Percentiles rank a stretch among this genome's conserved stretches.
Evolutionary conservation across 2,329 filamentous ascomycete genomes (phyloP).

Genomic region (Nakataea oryzae): DNA sequence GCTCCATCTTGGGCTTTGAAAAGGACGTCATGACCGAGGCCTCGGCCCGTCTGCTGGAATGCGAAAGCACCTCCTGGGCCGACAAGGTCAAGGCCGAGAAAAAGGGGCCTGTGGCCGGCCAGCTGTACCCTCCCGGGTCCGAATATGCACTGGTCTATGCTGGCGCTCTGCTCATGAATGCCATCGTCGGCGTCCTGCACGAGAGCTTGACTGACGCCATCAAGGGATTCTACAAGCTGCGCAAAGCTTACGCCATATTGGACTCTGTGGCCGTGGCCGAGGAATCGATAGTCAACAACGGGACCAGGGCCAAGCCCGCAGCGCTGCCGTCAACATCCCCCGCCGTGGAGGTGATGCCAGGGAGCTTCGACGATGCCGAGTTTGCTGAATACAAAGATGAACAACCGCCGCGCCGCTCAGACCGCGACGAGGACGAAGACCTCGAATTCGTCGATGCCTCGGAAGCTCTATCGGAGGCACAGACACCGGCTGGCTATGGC

Average conservation of each 20-base stretch:
- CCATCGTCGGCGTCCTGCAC: constrained; percentile 79
- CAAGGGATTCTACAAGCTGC: constrained; percentile 83
- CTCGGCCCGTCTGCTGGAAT: constrained; percentile 57
- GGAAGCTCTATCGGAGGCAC: constrained; percentile 31
- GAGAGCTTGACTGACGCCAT: constrained; percentile 88
- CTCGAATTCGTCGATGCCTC: constrained; percentile 47
- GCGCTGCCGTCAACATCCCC: not conserved
- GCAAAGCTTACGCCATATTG: constrained; percentile 78
- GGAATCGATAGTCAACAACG: constrained; percentile 24
- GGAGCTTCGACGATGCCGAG: constrained; percentile 24
- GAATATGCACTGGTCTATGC: constrained; percentile 81
- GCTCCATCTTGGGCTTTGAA: constrained; percentile 81
- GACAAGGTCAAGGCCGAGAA: constrained; percentile 69
- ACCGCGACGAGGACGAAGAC: constrained; percentile 19
- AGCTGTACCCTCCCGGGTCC: constrained; percentile 69
- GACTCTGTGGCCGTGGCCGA: constrained; percentile 72
- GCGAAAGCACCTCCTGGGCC: constrained; percentile 65
- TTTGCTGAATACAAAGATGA: constrained; percentile 15
- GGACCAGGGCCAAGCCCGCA: not conserved
- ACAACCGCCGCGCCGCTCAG: not conserved
- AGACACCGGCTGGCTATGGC: constrained; percentile 32
- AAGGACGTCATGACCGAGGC: constrained; percentile 85
- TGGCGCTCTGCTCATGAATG: constrained; percentile 79
- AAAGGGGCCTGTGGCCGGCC: constrained; percentile 31
- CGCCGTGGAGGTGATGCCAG: constrained; percentile 23